A percentile compares a stretch with the other conserved stretches of the same genome.
These are phyloP conservation scores for Poteriospumella lacustris DNA, from an alignment of 108 stramenopile genomes.

Conservation along the genomic window DNA sequence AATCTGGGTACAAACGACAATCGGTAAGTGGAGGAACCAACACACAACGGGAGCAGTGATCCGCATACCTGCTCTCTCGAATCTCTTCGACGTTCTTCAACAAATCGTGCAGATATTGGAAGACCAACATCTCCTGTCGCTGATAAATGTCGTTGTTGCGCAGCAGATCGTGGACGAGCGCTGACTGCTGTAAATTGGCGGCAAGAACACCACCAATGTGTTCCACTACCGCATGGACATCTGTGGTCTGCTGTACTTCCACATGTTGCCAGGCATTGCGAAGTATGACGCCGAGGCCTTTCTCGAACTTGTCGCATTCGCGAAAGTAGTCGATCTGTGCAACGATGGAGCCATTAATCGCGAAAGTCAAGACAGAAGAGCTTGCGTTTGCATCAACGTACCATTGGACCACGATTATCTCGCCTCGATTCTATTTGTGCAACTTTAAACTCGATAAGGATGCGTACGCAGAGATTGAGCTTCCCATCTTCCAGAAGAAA, in stretches of 20 bases:
- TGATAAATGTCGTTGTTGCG: slow-evolving; percentile 1
- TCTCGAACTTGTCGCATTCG: slow-evolving; percentile 43
- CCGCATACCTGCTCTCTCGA: neutral
- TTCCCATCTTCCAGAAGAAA: slow-evolving; percentile 58
- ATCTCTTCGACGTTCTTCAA: neutral
- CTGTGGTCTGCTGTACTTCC: slow-evolving; percentile 46
- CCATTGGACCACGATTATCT: neutral
- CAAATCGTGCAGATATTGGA: slow-evolving; percentile 4
- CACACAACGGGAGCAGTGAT: neutral
- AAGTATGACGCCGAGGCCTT: slow-evolving; percentile 30
- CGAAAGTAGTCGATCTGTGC: neutral
- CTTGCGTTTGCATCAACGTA: neutral
- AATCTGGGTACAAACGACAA: neutral
- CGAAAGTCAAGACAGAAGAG: neutral
- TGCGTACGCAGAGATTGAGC: slow-evolving; percentile 53
- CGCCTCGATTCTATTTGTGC: neutral
- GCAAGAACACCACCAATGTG: slow-evolving; percentile 20
- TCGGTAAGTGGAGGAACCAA: neutral
- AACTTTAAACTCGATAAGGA: slow-evolving; percentile 45
- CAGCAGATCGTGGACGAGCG: neutral
- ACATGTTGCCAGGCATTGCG: slow-evolving; percentile 41
- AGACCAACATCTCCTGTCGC: slow-evolving; percentile 27
- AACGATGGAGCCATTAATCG: neutral
- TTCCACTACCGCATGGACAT: slow-evolving; percentile 31
- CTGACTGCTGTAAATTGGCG: neutral